Evolutionary conservation across 1,284 basidiomycete genomes (phyloP), one percentile per base, ranked within the genome.

Genomic region (Fomitopsis betulina): DNA sequence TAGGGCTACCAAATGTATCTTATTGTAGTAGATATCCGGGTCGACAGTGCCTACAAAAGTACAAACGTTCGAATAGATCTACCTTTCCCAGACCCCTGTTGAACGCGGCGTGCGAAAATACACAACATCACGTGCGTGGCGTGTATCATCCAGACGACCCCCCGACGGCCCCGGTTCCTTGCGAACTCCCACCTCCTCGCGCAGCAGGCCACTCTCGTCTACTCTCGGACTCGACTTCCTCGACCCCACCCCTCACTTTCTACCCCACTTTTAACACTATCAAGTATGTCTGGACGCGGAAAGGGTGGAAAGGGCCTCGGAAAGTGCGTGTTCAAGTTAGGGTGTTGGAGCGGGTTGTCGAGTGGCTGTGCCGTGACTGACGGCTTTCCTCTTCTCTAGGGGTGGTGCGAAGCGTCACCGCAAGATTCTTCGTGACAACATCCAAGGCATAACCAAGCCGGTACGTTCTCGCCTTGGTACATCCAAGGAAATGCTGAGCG

Each of bases 391-490:
- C 32, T n/a, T 9, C 19, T n/a, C 6, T 50, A 77, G 71, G 74
- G 74, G 75, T 57, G 74, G 74, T 58, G 74, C 73, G 63, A 86
- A 86, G 79, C 79, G 83, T 74, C 83, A 85, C 78, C 79, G 83
- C 70, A 83, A 84, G 76, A 81, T 85, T 61, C 72, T 84, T 54
- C 79, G 82, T 65, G 85, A 87, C 76, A 87, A 87, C 79, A 86
- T 86, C 74, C 84, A 85, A 76, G 83, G 75, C 79, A 90, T 79
- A 67, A 82, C 79, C 35, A 82, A 81, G 66, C 79, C 79, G 35
- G 72, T 70, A 51, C 54, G 76, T 76, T 37, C 19, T 37, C 38
- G 9, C 30, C 7, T 17, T 25, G 27, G 6, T 13, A 12, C 45
- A 13, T 17, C 45, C 10, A 17, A 13, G 25, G 45, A 25, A 19